Evolutionary conservation across 1,284 basidiomycete species (phyloP), one percentile per base, ranked within the genome.

Genomic region (Takashimella tepidaria): DNA sequence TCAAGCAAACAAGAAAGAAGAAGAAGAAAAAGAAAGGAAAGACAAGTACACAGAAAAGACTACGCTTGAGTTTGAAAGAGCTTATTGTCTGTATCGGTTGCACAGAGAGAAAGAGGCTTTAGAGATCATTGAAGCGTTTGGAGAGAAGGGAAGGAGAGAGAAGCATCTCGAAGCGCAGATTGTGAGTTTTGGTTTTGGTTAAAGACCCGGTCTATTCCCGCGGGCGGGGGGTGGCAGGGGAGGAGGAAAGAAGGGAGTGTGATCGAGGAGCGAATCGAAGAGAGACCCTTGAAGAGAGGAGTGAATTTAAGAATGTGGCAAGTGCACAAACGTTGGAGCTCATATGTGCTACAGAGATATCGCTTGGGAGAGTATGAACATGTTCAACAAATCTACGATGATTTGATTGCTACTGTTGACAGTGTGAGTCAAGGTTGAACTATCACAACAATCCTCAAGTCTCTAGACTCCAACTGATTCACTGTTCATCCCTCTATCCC

Each of bases 81-180:
- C 87, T 2, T 92, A 92, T 70, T 83, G 87, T 24, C 75, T 90
- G 47, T 92, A 92, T 74, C 82, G 89, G 23, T 75, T 89, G 31
- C 86, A 89, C 54, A 80, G 79, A 47, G 86, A 88, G 75, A 72
- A 75, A 3, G 86, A 89, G 55, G 86, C 88, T 19, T 72, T 76
- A 56, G 74, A 75, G 2, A 74, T 83, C 19, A 71, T 92, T 25
- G 69, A 77, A 2, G 72, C 66, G 44, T 74, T 86, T 55, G 55
- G 75, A 13, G 71, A 74, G 21, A 79, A 81, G 52, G 81, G 83
- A 52, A 77, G 87, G 60, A 86, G 84, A n/a, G 79, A 84, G 31
- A 66, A 82, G 45, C 88, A 92, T 75, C 79, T 93, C 12, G 85
- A 89, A 68, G 90, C 89, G 23, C 90, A 93, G 70, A 76, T 92